phyloP scores from a whole-genome alignment of 805 yeast species.

The Ogataea neopini region DNA sequence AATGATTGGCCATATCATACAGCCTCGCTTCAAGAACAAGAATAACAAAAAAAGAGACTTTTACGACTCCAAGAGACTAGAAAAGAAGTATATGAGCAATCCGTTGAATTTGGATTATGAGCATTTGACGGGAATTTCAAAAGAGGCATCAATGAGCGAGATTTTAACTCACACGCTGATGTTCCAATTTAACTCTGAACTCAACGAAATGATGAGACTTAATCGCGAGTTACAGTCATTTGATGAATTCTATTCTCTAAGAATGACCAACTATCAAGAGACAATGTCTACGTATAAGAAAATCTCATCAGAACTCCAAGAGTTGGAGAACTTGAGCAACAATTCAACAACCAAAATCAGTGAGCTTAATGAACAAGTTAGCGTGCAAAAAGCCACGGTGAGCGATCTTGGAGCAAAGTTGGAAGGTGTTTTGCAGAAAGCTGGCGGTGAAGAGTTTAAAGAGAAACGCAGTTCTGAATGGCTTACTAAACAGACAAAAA shows the following conservation, averaged over 20 bases:
- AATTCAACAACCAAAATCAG: constrained; percentile 27
- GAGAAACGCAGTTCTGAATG: constrained; percentile 20
- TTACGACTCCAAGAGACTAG: constrained; percentile 62
- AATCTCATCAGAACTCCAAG: constrained; percentile 48
- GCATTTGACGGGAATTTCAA: constrained; percentile 38
- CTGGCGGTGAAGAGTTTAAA: constrained; percentile 23
- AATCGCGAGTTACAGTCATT: constrained; percentile 49
- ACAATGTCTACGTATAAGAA: constrained; percentile 45
- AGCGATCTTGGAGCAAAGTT: constrained; percentile 32
- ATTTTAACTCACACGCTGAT: constrained; percentile 64
- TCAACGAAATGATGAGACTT: constrained; percentile 44
- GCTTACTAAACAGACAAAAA: constrained; percentile 41
- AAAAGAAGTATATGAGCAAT: constrained; percentile 67
- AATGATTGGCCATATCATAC: constrained; percentile 35
- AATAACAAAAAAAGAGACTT: constrained; percentile 35
- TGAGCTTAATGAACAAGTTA: constrained; percentile 20
- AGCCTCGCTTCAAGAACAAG: constrained; percentile 28
- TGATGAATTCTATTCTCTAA: constrained; percentile 39
- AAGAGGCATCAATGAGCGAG: constrained; percentile 28
- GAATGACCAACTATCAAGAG: constrained; percentile 46
- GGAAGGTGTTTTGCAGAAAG: constrained; percentile 26
- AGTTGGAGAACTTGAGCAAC: constrained; percentile 35
- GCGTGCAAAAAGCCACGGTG: constrained; percentile 19
- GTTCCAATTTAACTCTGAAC: constrained; percentile 52
- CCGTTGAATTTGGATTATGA: constrained; percentile 49